Evolutionary conservation across 345 rosid species (phyloP).

Genomic region (Acer yangbiense): DNA sequence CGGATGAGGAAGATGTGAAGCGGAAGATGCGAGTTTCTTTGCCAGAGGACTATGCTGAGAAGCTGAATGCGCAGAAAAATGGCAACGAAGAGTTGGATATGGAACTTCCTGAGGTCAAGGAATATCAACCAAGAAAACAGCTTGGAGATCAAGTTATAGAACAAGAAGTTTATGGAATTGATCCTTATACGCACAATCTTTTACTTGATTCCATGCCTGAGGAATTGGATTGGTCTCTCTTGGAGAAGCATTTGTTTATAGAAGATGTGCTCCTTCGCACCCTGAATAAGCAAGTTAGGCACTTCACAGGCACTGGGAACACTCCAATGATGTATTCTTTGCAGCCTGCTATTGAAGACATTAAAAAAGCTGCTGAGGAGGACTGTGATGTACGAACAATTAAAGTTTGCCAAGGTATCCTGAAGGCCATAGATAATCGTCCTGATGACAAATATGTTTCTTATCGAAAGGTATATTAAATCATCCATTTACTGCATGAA

Average conservation of each 20-base stretch:
- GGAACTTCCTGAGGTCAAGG: slow-evolving; percentile 99
- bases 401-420: slow-evolving; percentile 75
- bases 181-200: slow-evolving; percentile 96
- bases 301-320: slow-evolving; percentile 83
- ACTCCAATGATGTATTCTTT: slow-evolving; percentile 90
- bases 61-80: slow-evolving; percentile 83
- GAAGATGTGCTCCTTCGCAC: slow-evolving; percentile 86
- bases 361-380: slow-evolving; percentile 65
- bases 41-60: slow-evolving; percentile 96
- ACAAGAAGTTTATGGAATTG: slow-evolving; percentile 99
- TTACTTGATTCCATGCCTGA: slow-evolving; percentile 98
- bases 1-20: slow-evolving; percentile 88
- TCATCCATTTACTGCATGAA: slow-evolving; percentile 1
- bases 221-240: slow-evolving; percentile 76
- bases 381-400: slow-evolving; percentile 64
- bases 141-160: slow-evolving; percentile 92
- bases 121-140: slow-evolving; percentile 86
- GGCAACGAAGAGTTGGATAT: slow-evolving; percentile 93
- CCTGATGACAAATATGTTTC: slow-evolving; percentile 95
- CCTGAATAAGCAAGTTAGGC: slow-evolving; percentile 82
- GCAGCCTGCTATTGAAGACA: slow-evolving; percentile 83
- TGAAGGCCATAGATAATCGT: slow-evolving; percentile 86
- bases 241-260: slow-evolving; percentile 77
- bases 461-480: slow-evolving; percentile 77
- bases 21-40: slow-evolving; percentile 88